Conservation (phyloP, 169 alveolate genomes). For the Plasmodium gallinaceum region DNA sequence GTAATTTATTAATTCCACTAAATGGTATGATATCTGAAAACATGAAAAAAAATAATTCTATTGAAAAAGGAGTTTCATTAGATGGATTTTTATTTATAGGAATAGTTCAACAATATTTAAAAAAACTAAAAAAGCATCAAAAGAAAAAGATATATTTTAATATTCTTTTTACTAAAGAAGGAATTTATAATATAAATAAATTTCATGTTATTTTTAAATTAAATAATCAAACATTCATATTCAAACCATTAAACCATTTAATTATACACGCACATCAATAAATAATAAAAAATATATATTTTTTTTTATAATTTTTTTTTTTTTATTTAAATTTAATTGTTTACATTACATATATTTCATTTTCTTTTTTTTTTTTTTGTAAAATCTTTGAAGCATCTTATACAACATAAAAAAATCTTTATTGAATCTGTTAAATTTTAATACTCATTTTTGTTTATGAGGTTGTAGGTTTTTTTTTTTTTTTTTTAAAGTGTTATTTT, state of each 20-base stretch:
- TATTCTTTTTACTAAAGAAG: constrained; percentile 46
- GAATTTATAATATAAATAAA: constrained; percentile 65
- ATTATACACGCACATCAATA: constrained; percentile 44
- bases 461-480: too few relatives aligned
- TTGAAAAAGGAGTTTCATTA: constrained; percentile 23
- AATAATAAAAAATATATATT: constrained; percentile 14
- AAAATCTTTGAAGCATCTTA: too few relatives aligned
- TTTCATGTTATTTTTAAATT: constrained; percentile 32
- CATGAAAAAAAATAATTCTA: not conserved
- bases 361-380: not conserved
- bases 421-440: too few relatives aligned
- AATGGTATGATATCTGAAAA: not conserved
- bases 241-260: constrained; percentile 43
- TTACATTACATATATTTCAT: not conserved
- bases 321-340: not conserved
- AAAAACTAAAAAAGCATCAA: constrained; percentile 49
- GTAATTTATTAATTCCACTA: not conserved
- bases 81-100: constrained; percentile 47
- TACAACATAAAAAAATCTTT: too few relatives aligned
- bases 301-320: not conserved
- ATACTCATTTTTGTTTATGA: too few relatives aligned
- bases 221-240: constrained; percentile 26
- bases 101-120: constrained; percentile 43
- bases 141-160: constrained; percentile 56
- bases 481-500: too few relatives aligned